Evolutionary conservation across 768 basidiomycete genomes (phyloP), one percentile per base, ranked within the genome.

Genomic region (Phaffia australis): DNA sequence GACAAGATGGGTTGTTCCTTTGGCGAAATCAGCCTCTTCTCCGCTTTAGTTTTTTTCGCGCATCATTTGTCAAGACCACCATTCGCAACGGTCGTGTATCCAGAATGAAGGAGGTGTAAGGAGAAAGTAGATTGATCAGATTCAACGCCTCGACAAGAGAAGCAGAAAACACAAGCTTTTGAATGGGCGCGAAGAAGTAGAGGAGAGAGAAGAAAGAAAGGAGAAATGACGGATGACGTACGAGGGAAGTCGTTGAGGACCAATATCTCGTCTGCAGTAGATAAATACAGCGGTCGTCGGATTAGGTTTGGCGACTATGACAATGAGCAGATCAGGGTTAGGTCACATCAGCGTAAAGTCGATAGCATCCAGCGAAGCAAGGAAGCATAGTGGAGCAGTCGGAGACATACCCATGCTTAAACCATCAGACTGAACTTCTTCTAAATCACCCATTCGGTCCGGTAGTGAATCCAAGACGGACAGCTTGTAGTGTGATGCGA

Each of bases 391-490:
- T 16, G 8, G 47, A 29, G 9, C 25, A 27, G 27, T 18, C 15
- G 3, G 23, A 51, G 30, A 71, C 77, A 25, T 56, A 79, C 78
- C 73, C 77, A 79, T 73, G 25, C 78, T 84, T 62, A 75, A 85
- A 82, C 81, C 88, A 86, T 93, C n/a, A 81, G 82, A 56, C 83
- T 87, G 72, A 9, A 82, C 81, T 72, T 93, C 89, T 65, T 91
- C 88, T 63, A 94, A 78, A 59, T 84, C 82, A 25, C 84, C 81
- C 71, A 94, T 86, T 59, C 83, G 80, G 55, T 83, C 83, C 0
- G 93, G 93, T 35, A 97, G 77, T 69, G 85, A 83, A 71, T 90
- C 87, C 30, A 97, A 79, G 5, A 94, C 89, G 0, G 87, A 84
- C n/a, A 81, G 77, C 64, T 82, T 81, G 71, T 88, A 87, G 74